phyloP scores from a whole-genome alignment of 306 rosid genomes.

The Argentina anserina region DNA sequence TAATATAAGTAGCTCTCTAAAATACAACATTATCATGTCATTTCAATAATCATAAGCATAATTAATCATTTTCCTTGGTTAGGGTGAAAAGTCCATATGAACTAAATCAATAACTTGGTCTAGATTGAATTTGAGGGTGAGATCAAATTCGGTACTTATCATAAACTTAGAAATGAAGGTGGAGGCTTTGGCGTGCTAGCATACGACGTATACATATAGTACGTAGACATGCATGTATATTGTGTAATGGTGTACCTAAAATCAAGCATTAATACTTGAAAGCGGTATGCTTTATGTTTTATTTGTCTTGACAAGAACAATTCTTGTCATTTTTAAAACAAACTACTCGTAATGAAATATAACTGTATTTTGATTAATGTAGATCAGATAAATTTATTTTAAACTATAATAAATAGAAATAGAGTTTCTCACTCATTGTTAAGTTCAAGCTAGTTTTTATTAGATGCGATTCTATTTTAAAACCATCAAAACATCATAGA shows the following conservation, averaged over 20 bases:
- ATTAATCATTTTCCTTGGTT: background rate
- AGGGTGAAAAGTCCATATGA: slow-evolving; percentile 19
- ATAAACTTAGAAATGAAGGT: background rate
- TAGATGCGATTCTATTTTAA: too few relatives aligned
- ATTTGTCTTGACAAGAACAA: background rate
- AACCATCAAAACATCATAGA: too few relatives aligned
- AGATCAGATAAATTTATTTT: too few relatives aligned
- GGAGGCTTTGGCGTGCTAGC: background rate
- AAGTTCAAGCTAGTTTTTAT: too few relatives aligned
- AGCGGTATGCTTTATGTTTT: background rate
- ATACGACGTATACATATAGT: background rate
- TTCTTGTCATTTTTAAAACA: background rate
- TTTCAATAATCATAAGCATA: background rate
- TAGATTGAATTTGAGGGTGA: background rate
- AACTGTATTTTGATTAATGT: too few relatives aligned
- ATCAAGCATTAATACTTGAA: background rate
- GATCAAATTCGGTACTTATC: slow-evolving; percentile 1
- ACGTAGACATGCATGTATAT: background rate
- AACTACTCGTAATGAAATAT: too few relatives aligned
- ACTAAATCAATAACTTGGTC: background rate
- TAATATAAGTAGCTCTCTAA: slow-evolving; percentile 2
- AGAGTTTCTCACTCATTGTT: too few relatives aligned
- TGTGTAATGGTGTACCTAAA: background rate
- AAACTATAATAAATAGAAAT: too few relatives aligned
- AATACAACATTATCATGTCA: slow-evolving; percentile 1